Evolutionary conservation across 805 yeast genomes (phyloP).

Genomic region (Kuraishia cidri): DNA sequence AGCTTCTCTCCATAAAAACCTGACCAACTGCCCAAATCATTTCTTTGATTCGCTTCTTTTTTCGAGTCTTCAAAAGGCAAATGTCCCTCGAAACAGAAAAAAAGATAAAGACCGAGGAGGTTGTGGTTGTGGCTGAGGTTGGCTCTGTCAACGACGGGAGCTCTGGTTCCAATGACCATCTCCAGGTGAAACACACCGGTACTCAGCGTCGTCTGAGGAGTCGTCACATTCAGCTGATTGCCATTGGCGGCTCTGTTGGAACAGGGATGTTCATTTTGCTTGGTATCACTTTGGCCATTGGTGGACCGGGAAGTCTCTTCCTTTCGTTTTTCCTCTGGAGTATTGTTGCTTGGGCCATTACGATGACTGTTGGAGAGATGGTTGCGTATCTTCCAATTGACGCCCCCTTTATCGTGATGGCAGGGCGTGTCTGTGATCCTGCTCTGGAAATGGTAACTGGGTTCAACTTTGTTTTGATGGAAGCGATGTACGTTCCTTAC

Average conservation of each 20-base stretch:
- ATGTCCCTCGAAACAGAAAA: no score
- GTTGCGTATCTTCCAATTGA: conserved; percentile 37
- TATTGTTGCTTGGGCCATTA: conserved; percentile 29
- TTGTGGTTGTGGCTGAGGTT: no score
- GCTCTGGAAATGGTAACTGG: conserved; percentile 37
- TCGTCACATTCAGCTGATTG: conserved; percentile 38
- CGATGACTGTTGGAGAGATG: conserved; percentile 35
- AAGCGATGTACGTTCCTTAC: conserved; percentile 38
- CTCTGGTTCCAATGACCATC: no score
- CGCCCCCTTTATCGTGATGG: conserved; percentile 36
- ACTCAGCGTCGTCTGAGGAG: conserved; percentile 22
- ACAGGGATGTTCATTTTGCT: conserved; percentile 35
- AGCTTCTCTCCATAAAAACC: no score
- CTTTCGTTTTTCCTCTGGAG: conserved; percentile 32
- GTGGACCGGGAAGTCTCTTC: conserved; percentile 32
- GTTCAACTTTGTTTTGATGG: conserved; percentile 40
- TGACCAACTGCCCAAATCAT: no score
- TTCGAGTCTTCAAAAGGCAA: no score
- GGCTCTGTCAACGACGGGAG: no score
- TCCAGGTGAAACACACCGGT: no score
- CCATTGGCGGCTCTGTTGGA: conserved; percentile 43
- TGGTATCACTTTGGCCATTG: conserved; percentile 25
- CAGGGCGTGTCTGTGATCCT: conserved; percentile 36
- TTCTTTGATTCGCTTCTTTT: no score
- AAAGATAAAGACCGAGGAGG: no score